These are phyloP conservation scores for Zopfochytrium polystomum DNA, from an alignment of 371 early-diverging fungal genomes.

Conservation along the genomic window DNA sequence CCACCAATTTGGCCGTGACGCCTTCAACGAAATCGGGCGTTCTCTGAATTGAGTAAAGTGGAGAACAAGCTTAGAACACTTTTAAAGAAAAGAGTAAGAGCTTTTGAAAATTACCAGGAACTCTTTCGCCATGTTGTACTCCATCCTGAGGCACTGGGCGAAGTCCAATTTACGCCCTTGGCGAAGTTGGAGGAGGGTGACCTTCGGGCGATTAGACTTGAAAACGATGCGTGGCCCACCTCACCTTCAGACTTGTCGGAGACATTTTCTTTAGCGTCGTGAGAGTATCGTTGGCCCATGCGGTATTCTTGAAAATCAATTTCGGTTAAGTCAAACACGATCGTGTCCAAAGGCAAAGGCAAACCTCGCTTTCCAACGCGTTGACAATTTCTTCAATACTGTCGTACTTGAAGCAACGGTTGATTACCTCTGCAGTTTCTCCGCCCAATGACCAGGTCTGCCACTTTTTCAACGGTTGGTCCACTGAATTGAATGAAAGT, in stretches of 20 bases:
- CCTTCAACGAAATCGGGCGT: conserved; percentile 88
- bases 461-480: conserved; percentile 28
- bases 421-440: conserved; percentile 67
- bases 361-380: conserved; percentile 64
- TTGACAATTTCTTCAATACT: conserved; percentile 76
- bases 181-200: conserved; percentile 79
- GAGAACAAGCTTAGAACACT: neutral
- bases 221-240: neutral
- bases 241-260: conserved; percentile 81
- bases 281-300: conserved; percentile 72
- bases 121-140: conserved; percentile 75
- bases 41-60: conserved; percentile 20
- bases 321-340: neutral
- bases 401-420: conserved; percentile 77
- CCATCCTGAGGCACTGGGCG: conserved; percentile 80
- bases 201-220: conserved; percentile 26
- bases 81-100: conserved; percentile 28
- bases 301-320: conserved; percentile 31
- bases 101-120: conserved; percentile 56
- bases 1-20: conserved; percentile 72
- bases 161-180: conserved; percentile 67
- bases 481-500: conserved; percentile 15
- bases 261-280: conserved; percentile 66
- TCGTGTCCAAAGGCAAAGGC: neutral
- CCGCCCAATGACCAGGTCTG: conserved; percentile 59